phyloP scores from a whole-genome alignment of 495 filamentous ascomycete genomes.

The Apiosordaria backusii region DNA sequence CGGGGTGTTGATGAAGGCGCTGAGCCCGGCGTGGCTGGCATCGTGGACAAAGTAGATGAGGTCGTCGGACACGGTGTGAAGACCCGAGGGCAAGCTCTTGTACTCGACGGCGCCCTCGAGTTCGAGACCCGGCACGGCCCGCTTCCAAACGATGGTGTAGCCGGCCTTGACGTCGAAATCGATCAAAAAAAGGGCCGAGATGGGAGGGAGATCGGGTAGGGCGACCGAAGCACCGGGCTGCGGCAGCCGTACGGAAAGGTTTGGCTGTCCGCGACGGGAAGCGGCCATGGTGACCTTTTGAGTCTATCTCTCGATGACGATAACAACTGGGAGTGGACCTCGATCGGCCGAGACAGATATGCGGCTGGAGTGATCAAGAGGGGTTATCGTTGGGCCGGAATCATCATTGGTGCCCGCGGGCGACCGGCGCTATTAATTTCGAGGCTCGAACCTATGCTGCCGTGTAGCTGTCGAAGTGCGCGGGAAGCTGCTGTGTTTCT shows the following conservation, averaged over 20 bases:
- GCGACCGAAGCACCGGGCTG: conserved; percentile 27
- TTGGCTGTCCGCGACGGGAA: conserved; percentile 48
- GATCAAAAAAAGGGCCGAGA: conserved; percentile 81
- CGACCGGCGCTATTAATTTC: neutral
- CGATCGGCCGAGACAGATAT: conserved; percentile 1
- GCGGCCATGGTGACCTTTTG: conserved; percentile 43
- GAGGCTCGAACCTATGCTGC: neutral
- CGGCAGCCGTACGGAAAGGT: conserved; percentile 46
- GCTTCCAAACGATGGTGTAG: conserved; percentile 85
- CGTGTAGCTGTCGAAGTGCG: neutral
- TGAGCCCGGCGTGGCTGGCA: conserved; percentile 74
- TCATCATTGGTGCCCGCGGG: conserved; percentile 12
- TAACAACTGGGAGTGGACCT: neutral
- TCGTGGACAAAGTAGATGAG: conserved; percentile 91
- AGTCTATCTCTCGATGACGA: neutral
- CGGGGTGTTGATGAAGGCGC: conserved; percentile 85
- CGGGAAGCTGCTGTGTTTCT: neutral
- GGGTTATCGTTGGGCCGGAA: conserved; percentile 10
- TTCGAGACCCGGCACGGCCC: conserved; percentile 64
- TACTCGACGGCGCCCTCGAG: conserved; percentile 90
- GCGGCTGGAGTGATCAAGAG: neutral
- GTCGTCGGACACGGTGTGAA: conserved; percentile 85
- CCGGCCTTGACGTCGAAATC: conserved; percentile 83
- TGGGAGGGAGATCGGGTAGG: conserved; percentile 61
- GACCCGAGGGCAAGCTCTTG: conserved; percentile 86